Conservation (phyloP, 202 grass and related monocot species). For the Cymbopogon flexuosus region DNA sequence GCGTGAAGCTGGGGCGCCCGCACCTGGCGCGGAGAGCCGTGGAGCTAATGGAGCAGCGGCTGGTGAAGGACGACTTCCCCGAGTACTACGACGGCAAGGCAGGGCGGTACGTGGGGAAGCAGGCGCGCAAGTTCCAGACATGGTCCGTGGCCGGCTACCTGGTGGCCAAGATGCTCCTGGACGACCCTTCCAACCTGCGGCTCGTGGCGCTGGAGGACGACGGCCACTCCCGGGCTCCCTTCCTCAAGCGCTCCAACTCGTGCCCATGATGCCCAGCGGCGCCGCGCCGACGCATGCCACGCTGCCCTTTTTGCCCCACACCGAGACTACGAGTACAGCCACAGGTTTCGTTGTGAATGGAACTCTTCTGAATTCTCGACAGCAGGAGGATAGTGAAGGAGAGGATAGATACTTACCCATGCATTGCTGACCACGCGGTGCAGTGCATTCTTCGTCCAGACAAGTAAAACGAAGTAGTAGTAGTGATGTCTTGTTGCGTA, state of each 20-base stretch:
- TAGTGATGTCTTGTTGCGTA: not conserved
- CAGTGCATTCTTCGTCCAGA: not conserved
- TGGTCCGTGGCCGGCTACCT: slow-evolving; percentile 74
- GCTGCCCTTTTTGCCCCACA: not conserved
- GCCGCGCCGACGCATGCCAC: not conserved
- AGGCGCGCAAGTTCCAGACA: slow-evolving; percentile 70
- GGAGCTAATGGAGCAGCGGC: not conserved
- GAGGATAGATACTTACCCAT: too few relatives aligned
- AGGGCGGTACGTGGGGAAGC: slow-evolving; percentile 66
- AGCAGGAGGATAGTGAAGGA: too few relatives aligned
- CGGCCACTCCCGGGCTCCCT: slow-evolving; percentile 18
- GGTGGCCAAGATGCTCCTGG: slow-evolving; percentile 60
- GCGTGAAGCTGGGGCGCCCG: slow-evolving; percentile 52
- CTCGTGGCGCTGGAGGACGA: slow-evolving; percentile 48
- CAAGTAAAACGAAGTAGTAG: not conserved
- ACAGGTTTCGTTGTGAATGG: not conserved
- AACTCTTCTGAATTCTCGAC: not conserved
- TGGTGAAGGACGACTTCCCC: slow-evolving; percentile 35
- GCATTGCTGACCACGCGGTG: too few relatives aligned
- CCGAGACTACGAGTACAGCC: not conserved
- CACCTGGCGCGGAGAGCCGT: slow-evolving; percentile 38
- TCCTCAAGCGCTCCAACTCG: slow-evolving; percentile 45
- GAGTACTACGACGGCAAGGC: not conserved
- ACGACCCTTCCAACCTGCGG: slow-evolving; percentile 44
- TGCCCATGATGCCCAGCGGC: not conserved